Percentiles rank a stretch among this genome's conserved stretches.
These are phyloP conservation scores for Abrus precatorius DNA, from an alignment of 306 rosid genomes.

Conservation along the genomic window DNA sequence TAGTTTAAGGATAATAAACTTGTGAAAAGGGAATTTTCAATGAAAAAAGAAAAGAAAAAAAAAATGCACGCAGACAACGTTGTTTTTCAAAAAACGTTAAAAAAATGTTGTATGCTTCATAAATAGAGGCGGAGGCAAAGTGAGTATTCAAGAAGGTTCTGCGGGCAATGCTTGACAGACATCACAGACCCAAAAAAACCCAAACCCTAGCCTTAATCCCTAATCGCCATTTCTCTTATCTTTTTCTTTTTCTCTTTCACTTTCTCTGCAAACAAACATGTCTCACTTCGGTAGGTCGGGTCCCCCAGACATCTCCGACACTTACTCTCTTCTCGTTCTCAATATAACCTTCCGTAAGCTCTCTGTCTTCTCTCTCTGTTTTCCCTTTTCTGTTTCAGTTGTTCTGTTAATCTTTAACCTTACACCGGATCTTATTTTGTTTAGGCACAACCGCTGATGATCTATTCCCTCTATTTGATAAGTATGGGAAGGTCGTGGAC, in stretches of 20 bases:
- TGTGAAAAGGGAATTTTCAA: no score
- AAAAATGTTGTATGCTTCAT: background rate
- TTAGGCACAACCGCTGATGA: constrained; percentile 89
- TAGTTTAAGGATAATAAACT: no score
- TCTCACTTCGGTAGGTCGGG: constrained; percentile 94
- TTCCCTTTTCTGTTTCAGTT: background rate
- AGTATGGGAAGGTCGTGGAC: constrained; percentile 92
- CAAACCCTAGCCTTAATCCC: constrained; percentile 45
- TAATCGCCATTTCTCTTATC: constrained; percentile 20
- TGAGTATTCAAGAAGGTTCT: constrained; percentile 42
- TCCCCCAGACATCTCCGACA: constrained; percentile 90
- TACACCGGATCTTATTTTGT: background rate
- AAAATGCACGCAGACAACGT: no score
- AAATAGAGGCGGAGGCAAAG: background rate
- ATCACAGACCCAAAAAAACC: background rate
- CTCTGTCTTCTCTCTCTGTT: constrained; percentile 2
- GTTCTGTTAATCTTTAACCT: background rate
- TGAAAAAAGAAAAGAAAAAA: no score
- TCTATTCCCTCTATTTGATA: constrained; percentile 85
- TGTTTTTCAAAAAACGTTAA: no score
- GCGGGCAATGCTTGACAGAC: background rate
- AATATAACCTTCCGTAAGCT: constrained; percentile 84
- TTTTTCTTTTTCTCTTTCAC: background rate
- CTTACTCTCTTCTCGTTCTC: constrained; percentile 95
- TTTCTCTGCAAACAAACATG: constrained; percentile 48